Evolutionary conservation across 2,329 filamentous ascomycete species (phyloP).

Genomic region (Fusarium chlamydosporum): DNA sequence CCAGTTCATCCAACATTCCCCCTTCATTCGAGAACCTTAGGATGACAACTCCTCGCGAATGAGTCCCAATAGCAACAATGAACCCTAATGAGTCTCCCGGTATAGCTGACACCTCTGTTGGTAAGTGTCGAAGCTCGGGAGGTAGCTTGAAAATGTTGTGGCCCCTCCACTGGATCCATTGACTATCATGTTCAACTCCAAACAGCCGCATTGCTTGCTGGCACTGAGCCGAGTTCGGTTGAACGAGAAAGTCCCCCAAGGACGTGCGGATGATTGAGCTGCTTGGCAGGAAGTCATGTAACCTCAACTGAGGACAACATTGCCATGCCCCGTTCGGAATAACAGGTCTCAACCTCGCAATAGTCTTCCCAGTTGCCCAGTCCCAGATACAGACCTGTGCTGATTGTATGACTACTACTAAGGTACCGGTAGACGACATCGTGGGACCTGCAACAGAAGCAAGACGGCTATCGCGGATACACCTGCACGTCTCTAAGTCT

Average conservation of each 20-base stretch:
- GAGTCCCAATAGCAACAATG: neutral
- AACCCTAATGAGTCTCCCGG: neutral
- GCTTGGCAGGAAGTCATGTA: neutral
- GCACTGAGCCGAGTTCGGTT: fast-evolving
- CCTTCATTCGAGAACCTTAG: neutral
- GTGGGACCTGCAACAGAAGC: fast-evolving
- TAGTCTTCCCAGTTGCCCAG: no score
- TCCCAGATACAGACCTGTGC: no score
- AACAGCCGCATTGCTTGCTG: neutral
- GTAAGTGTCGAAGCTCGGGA: fast-evolving
- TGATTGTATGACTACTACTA: no score
- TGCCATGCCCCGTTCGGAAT: no score
- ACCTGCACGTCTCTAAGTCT: neutral
- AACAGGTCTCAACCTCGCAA: no score
- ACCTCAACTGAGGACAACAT: no score
- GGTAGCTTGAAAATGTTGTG: neutral
- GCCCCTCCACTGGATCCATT: neutral
- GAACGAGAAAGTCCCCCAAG: fast-evolving
- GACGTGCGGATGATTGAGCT: neutral
- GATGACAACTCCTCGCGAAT: neutral
- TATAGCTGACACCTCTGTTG: fast-evolving
- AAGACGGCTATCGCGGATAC: fast-evolving
- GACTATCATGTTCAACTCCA: fast-evolving
- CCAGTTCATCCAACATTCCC: neutral
- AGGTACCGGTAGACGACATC: fast-evolving